These are phyloP conservation scores for Botrytis sinoallii DNA, from an alignment of 2,329 filamentous ascomycete species.

Conservation along the genomic window DNA sequence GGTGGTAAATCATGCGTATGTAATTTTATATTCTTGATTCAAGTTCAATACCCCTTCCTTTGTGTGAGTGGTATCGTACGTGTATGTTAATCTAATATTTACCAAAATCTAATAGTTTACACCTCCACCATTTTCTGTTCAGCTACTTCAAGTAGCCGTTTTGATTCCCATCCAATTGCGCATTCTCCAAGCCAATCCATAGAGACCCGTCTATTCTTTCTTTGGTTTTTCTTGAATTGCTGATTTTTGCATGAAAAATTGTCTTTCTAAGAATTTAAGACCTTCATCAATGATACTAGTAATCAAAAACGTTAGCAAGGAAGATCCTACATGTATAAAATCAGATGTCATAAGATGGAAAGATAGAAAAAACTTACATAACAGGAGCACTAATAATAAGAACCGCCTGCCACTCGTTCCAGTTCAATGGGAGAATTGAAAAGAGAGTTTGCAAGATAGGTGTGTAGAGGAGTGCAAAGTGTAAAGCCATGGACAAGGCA, in stretches of 20 bases:
- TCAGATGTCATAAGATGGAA: not conserved
- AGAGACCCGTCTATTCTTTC: conserved; percentile 31
- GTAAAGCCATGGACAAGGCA: conserved; percentile 84
- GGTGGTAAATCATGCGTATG: not conserved
- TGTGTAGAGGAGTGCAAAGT: conserved; percentile 90
- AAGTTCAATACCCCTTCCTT: not conserved
- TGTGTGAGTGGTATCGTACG: not conserved
- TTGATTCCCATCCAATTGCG: not conserved
- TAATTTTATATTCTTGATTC: not conserved
- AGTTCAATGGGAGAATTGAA: conserved; percentile 82
- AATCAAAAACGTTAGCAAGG: conserved; percentile 2
- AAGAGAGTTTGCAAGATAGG: conserved; percentile 87
- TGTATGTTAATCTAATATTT: conserved; percentile 30
- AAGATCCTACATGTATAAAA: conserved; percentile 7
- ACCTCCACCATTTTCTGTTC: conserved; percentile 2
- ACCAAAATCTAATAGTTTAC: conserved; percentile 32
- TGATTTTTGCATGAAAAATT: conserved; percentile 44
- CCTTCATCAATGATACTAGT: conserved; percentile 63
- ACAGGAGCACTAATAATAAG: conserved; percentile 85
- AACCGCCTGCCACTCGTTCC: conserved; percentile 89
- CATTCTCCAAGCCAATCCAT: not conserved
- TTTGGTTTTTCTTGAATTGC: conserved; percentile 32
- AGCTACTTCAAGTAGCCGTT: not conserved
- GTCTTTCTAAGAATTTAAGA: conserved; percentile 61
- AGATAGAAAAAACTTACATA: conserved; percentile 58